Conservation (phyloP, 495 filamentous ascomycete species). For the Ramalina intermedia region DNA sequence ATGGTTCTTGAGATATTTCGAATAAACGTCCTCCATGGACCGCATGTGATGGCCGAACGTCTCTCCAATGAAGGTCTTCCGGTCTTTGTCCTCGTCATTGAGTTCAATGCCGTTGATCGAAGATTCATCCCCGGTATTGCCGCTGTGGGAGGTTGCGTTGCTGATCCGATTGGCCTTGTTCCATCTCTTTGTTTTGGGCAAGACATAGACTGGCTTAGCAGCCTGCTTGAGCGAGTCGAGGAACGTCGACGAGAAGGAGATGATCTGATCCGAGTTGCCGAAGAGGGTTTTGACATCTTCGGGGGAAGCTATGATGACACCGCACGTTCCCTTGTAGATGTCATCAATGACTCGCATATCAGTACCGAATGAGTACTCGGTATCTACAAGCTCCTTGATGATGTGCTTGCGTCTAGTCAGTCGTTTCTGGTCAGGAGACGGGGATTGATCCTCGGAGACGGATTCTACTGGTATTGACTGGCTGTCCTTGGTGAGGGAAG, state of each 20-base stretch:
- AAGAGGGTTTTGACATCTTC: conserved; percentile 83
- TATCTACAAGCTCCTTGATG: conserved; percentile 84
- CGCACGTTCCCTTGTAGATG: conserved; percentile 91
- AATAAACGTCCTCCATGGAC: conserved; percentile 71
- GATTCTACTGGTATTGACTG: conserved; percentile 21
- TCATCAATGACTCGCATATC: conserved; percentile 95
- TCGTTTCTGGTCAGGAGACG: conserved; percentile 41
- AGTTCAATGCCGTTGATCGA: conserved; percentile 24
- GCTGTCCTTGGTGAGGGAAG: conserved; percentile 23
- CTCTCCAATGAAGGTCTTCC: conserved; percentile 61
- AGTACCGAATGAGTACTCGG: conserved; percentile 69
- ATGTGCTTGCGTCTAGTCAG: conserved; percentile 56
- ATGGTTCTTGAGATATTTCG: conserved; percentile 74
- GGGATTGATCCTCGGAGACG: conserved; percentile 22
- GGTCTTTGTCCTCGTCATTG: conserved; percentile 57
- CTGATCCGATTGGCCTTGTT: conserved; percentile 34
- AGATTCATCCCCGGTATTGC: conserved; percentile 22
- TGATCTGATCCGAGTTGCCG: conserved; percentile 75
- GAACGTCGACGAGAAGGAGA: conserved; percentile 66
- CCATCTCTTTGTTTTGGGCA: conserved; percentile 43
- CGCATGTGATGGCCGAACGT: conserved; percentile 59
- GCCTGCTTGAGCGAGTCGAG: conserved; percentile 64
- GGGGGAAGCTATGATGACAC: conserved; percentile 59
- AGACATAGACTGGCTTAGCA: conserved; percentile 56
- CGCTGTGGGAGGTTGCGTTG: conserved; percentile 31